Conservation (phyloP, 2,329 filamentous ascomycete species). For the Acrocalymma vagum region DNA sequence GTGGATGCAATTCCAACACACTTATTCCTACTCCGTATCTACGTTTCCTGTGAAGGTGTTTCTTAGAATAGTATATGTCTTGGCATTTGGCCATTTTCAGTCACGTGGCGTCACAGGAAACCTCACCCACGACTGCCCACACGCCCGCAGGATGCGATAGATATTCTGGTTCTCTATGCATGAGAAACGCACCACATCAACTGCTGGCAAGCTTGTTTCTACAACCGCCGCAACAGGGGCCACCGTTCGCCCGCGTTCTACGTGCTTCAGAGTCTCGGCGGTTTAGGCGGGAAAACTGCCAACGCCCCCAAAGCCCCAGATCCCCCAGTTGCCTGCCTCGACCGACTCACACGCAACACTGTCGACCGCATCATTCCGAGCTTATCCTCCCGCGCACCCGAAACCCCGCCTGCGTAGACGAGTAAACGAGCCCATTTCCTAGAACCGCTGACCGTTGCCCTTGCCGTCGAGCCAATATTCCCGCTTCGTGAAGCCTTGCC, state of each 20-base stretch:
- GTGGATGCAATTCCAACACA: too few species aligned
- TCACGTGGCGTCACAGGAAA: too few species aligned
- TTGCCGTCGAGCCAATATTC: slow-evolving; percentile 39
- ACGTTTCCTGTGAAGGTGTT: too few species aligned
- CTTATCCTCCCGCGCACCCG: slow-evolving; percentile 45
- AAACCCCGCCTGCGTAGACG: slow-evolving; percentile 33
- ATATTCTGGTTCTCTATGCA: too few species aligned
- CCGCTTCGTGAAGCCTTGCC: slow-evolving; percentile 37
- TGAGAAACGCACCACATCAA: not conserved
- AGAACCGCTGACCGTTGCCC: too few species aligned
- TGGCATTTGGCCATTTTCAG: too few species aligned
- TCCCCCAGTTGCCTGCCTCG: slow-evolving; percentile 7
- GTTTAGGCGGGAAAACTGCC: not conserved
- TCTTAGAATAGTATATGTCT: too few species aligned
- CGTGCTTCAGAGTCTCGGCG: not conserved
- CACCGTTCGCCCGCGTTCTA: not conserved
- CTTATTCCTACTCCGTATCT: too few species aligned
- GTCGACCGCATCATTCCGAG: slow-evolving; percentile 46
- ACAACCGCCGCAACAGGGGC: not conserved
- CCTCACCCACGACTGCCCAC: too few species aligned
- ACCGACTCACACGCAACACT: slow-evolving; percentile 37
- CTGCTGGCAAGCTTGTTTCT: not conserved
- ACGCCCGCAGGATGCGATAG: not conserved
- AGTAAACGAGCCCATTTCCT: slow-evolving; percentile 11
- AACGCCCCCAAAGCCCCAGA: slow-evolving; percentile 1